phyloP scores from a whole-genome alignment of 805 yeast species.

The Saccharomycopsis amapae region DNA sequence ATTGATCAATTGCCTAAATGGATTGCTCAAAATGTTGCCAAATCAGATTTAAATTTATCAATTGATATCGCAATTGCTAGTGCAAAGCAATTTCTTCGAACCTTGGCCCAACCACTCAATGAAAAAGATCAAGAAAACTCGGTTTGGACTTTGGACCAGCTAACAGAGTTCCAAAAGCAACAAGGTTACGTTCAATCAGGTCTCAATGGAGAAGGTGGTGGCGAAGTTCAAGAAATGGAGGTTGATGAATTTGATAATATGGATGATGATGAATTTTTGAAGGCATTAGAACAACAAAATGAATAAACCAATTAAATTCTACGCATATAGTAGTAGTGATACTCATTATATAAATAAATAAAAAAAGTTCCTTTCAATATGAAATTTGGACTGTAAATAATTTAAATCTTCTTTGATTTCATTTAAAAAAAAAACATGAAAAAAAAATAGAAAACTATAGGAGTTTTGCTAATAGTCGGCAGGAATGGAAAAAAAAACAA shows the following conservation, averaged over 20 bases:
- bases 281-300: constrained; percentile 17
- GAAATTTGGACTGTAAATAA: too few relatives aligned
- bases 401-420: too few relatives aligned
- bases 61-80: constrained; percentile 97
- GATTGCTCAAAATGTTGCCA: constrained; percentile 89
- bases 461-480: too few relatives aligned
- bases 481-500: constrained; percentile 8
- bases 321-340: too few relatives aligned
- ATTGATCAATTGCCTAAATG: constrained; percentile 89
- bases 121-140: constrained; percentile 87
- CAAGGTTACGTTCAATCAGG: constrained; percentile 26
- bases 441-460: too few relatives aligned
- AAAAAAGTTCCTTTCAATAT: too few relatives aligned
- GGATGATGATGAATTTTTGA: constrained; percentile 21
- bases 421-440: too few relatives aligned
- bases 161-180: constrained; percentile 44
- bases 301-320: too few relatives aligned
- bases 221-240: background rate
- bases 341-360: too few relatives aligned
- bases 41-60: constrained; percentile 85
- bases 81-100: constrained; percentile 85
- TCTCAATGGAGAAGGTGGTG: background rate
- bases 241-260: constrained; percentile 17
- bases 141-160: constrained; percentile 79
- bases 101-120: constrained; percentile 90